phyloP scores from a whole-genome alignment of 306 rosid genomes.

The Vicia sativa region DNA sequence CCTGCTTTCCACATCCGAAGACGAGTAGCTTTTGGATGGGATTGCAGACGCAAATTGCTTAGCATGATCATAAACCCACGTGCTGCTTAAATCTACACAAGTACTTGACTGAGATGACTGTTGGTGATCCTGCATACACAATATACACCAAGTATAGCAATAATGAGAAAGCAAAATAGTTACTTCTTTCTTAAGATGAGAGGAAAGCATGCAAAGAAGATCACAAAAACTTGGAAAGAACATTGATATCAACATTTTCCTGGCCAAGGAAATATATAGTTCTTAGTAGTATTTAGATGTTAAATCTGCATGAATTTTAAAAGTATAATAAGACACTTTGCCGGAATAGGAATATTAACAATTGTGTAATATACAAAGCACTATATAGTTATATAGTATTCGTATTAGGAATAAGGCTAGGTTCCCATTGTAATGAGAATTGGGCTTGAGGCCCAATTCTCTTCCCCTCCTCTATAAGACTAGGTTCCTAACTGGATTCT shows the following conservation, averaged over 20 bases:
- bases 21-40: conserved; percentile 42
- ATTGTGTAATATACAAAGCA: background rate
- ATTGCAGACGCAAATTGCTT: conserved; percentile 74
- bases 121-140: conserved; percentile 59
- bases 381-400: conserved; percentile 1
- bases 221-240: conserved; percentile 9
- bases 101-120: conserved; percentile 55
- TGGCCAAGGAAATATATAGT: background rate
- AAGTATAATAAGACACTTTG: background rate
- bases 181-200: background rate
- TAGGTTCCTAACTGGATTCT: no score
- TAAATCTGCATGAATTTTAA: conserved; percentile 5
- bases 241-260: conserved; percentile 18
- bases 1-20: conserved; percentile 71
- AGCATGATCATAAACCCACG: conserved; percentile 68
- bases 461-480: no score
- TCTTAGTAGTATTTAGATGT: background rate
- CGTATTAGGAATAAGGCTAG: no score
- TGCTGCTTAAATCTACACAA: conserved; percentile 52
- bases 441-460: no score
- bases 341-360: background rate
- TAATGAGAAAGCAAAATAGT: conserved; percentile 20
- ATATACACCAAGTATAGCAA: background rate
- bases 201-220: conserved; percentile 19
- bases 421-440: no score